phyloP scores from a whole-genome alignment of 257 asterid genomes.

The Fraxinus excelsior region DNA sequence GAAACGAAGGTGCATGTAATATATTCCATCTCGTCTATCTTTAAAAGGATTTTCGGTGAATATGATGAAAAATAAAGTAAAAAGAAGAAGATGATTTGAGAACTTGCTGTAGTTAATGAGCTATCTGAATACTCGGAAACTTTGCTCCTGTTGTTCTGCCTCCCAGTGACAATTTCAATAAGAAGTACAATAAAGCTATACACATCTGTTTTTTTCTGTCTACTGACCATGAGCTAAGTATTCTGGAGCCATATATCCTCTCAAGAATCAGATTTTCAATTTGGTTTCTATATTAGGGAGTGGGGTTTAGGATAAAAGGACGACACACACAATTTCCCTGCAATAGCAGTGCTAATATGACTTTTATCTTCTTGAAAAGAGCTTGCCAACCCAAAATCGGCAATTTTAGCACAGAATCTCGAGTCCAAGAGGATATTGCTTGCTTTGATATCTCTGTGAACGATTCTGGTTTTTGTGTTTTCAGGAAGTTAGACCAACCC shows the following conservation, averaged over 20 bases:
- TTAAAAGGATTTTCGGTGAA: not conserved
- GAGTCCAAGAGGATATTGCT: conserved; percentile 54
- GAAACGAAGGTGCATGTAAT: too few species aligned
- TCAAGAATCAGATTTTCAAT: not conserved
- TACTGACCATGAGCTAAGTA: conserved; percentile 34
- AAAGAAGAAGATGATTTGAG: not conserved
- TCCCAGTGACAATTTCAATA: conserved; percentile 31
- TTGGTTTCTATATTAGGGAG: not conserved
- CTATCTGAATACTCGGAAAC: conserved; percentile 24
- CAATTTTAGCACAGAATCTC: conserved; percentile 37
- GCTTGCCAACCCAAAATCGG: conserved; percentile 54
- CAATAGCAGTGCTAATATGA: conserved; percentile 53
- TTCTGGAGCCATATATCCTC: conserved; percentile 45
- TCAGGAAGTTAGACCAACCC: conserved; percentile 80
- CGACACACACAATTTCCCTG: conserved; percentile 43
- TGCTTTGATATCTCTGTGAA: conserved; percentile 78
- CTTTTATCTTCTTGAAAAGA: conserved; percentile 54
- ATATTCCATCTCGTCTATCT: not conserved
- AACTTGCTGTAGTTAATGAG: conserved; percentile 6
- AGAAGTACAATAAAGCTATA: conserved; percentile 31
- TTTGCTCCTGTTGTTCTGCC: conserved; percentile 29
- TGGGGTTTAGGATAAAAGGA: not conserved
- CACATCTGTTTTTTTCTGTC: conserved; percentile 39
- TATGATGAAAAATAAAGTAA: not conserved
- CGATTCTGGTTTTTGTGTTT: conserved; percentile 60